Evolutionary conservation across 164 flowering plant genomes (phyloP).

Genomic region (Vitis rotundifolia): DNA sequence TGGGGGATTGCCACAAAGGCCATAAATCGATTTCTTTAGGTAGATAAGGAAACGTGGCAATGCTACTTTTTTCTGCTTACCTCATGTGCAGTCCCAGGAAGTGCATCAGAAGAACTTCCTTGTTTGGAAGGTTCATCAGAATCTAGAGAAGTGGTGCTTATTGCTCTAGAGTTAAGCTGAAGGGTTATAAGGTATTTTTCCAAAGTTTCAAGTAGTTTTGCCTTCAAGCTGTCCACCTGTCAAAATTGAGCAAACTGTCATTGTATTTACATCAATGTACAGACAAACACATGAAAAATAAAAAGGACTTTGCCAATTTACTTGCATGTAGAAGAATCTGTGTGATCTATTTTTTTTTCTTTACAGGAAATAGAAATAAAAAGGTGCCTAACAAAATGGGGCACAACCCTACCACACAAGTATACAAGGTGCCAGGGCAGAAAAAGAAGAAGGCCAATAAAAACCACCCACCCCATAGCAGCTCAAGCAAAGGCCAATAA

Average conservation of each 20-base stretch:
- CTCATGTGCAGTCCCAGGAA: constrained; percentile 39
- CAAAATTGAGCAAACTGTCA: constrained; percentile 15
- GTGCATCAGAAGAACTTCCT: constrained; percentile 30
- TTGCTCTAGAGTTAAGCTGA: constrained; percentile 47
- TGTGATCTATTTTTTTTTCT: neutral
- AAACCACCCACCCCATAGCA: too few relatives aligned
- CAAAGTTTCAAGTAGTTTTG: constrained; percentile 77
- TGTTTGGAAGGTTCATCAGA: constrained; percentile 39
- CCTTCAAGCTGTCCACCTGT: constrained; percentile 85
- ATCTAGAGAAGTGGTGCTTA: constrained; percentile 26
- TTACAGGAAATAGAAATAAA: too few relatives aligned
- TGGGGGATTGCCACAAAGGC: too few relatives aligned
- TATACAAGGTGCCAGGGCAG: too few relatives aligned
- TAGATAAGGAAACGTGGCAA: neutral
- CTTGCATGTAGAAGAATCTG: neutral
- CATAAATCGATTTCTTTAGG: too few relatives aligned
- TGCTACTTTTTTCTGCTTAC: constrained; percentile 25
- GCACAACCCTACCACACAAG: too few relatives aligned
- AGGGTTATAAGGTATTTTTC: constrained; percentile 64
- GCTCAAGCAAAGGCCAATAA: too few relatives aligned
- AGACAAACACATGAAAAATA: neutral
- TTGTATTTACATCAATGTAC: constrained; percentile 8
- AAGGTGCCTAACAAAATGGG: too few relatives aligned
- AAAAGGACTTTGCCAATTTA: neutral
- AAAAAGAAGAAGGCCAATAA: too few relatives aligned